Evolutionary conservation across 73 alveolate genomes (phyloP), one percentile per base, ranked within the genome.

Genomic region (Durusdinium trenchii): DNA sequence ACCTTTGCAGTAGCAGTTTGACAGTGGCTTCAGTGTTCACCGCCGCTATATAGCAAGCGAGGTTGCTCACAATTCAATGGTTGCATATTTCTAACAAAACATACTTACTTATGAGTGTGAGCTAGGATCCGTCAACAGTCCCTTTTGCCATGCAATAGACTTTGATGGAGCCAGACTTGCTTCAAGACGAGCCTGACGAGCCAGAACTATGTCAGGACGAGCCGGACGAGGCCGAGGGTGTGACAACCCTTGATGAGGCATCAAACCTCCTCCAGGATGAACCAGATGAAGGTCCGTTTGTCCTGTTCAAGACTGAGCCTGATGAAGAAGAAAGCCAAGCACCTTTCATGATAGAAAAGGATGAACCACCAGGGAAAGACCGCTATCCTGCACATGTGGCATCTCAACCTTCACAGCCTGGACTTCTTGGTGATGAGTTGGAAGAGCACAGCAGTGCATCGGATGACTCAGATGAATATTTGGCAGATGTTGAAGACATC

Each of bases 161-260:
- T n/a, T n/a, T n/a, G n/a, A n/a, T n/a, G n/a, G n/a, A n/a, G n/a
- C n/a, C n/a, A n/a, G n/a, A n/a, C n/a, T n/a, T 79, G 64, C 45
- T 79, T 79, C 89, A 79, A 79, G 89, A 79, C 45, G 89, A 79
- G 38, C 64, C 89, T 43, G 89, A 79, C 30, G 89, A 79, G 23
- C 64, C 60, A n/a, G n/a, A n/a, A n/a, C n/a, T n/a, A n/a, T n/a
- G n/a, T n/a, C n/a, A n/a, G n/a, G n/a, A n/a, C n/a, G n/a, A n/a
- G n/a, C n/a, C n/a, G n/a, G n/a, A n/a, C n/a, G n/a, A n/a, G n/a
- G n/a, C n/a, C n/a, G n/a, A n/a, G n/a, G n/a, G n/a, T n/a, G n/a
- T n/a, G n/a, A n/a, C n/a, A n/a, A n/a, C n/a, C n/a, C n/a, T 16
- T 57, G 69, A 16, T 73, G 47, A 18, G 12, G 42, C 89, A 6